These are phyloP conservation scores for Ophiostoma angusticollis DNA, from an alignment of 2,329 filamentous ascomycete species.

Conservation along the genomic window DNA sequence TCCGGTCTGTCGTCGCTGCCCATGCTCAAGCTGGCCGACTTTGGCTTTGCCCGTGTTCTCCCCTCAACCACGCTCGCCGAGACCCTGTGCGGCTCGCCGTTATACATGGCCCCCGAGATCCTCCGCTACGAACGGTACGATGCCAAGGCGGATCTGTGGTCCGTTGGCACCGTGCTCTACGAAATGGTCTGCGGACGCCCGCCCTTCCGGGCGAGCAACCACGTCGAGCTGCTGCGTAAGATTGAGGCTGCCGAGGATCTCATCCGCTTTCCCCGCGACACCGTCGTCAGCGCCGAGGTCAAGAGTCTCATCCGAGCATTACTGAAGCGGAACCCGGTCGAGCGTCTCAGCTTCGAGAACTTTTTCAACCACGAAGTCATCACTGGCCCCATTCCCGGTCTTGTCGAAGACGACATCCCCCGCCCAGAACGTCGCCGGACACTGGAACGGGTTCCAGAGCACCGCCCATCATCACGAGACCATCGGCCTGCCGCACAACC, in stretches of 20 bases:
- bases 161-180: slow-evolving; percentile 85
- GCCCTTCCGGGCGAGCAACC: slow-evolving; percentile 84
- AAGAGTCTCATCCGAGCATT: slow-evolving; percentile 69
- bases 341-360: slow-evolving; percentile 72
- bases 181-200: slow-evolving; percentile 90
- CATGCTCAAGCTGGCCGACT: slow-evolving; percentile 96
- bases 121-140: slow-evolving; percentile 95
- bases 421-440: slow-evolving; percentile 15
- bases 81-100: slow-evolving; percentile 86
- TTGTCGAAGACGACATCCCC: slow-evolving; percentile 64
- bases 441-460: slow-evolving; percentile 14
- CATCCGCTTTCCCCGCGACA: slow-evolving; percentile 69
- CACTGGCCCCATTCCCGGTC: slow-evolving; percentile 60
- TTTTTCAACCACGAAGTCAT: slow-evolving; percentile 72
- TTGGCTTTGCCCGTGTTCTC: slow-evolving; percentile 90
- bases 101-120: slow-evolving; percentile 99
- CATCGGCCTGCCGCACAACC: not conserved
- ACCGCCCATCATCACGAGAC: slow-evolving; percentile 22
- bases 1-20: slow-evolving; percentile 74
- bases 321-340: slow-evolving; percentile 72
- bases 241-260: slow-evolving; percentile 82
- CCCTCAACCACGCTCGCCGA: slow-evolving; percentile 87
- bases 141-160: slow-evolving; percentile 94
- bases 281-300: slow-evolving; percentile 58
- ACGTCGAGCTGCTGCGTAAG: slow-evolving; percentile 83